Percentiles rank a stretch among this genome's conserved stretches.
These are phyloP conservation scores for Besnoitia besnoiti DNA, from an alignment of 169 alveolate genomes.

Conservation along the genomic window DNA sequence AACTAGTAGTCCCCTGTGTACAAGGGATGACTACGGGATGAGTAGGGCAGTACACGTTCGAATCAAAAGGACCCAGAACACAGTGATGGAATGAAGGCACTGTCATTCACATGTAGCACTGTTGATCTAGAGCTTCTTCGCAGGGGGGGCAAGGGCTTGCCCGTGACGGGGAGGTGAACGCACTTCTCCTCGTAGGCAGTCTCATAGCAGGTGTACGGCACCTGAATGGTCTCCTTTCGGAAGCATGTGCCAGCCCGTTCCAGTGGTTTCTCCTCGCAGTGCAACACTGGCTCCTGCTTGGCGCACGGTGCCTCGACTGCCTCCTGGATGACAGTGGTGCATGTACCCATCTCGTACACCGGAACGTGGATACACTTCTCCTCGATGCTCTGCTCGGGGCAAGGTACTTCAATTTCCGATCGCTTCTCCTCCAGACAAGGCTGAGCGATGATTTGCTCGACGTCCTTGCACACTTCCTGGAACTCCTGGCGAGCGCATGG, in stretches of 20 bases:
- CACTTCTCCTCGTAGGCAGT: constrained; percentile 61
- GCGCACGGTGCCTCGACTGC: constrained; percentile 60
- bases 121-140: background rate
- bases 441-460: constrained; percentile 38
- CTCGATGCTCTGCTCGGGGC: constrained; percentile 65
- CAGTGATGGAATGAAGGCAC: background rate
- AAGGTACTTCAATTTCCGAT: constrained; percentile 43
- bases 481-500: constrained; percentile 56
- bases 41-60: background rate
- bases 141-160: constrained; percentile 39
- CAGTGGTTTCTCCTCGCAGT: constrained; percentile 15
- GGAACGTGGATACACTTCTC: constrained; percentile 64
- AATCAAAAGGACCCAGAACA: background rate
- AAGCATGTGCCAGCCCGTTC: constrained; percentile 60
- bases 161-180: constrained; percentile 59
- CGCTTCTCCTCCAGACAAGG: constrained; percentile 54
- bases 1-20: background rate
- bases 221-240: constrained; percentile 54
- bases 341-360: constrained; percentile 64
- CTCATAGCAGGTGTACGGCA: constrained; percentile 68
- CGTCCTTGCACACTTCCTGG: constrained; percentile 60
- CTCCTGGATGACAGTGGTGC: constrained; percentile 60
- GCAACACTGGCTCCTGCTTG: constrained; percentile 43
- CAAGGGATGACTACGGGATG: background rate
- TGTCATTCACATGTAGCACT: background rate